These are phyloP conservation scores for Apiospora koreana DNA, from an alignment of 2,329 filamentous ascomycete genomes.

Conservation along the genomic window DNA sequence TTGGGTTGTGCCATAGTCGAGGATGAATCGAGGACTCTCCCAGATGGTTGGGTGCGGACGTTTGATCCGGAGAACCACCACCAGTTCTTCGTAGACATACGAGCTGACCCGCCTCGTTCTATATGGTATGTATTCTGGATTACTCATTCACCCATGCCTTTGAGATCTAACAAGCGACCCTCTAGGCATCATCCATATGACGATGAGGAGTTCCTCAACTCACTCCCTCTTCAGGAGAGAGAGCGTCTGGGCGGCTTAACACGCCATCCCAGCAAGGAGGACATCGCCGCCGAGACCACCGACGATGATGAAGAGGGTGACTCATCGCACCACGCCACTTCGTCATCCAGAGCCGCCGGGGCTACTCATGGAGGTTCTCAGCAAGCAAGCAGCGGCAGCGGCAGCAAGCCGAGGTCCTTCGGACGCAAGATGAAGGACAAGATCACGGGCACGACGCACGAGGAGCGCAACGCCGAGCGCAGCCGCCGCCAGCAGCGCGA, in stretches of 20 bases:
- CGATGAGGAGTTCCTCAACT: conserved; percentile 53
- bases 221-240: conserved; percentile 49
- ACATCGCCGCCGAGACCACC: conserved; percentile 46
- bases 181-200: conserved; percentile 58
- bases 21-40: conserved; percentile 56
- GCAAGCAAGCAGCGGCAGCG: conserved; percentile 20
- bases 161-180: not conserved
- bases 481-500: conserved; percentile 49
- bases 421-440: conserved; percentile 62
- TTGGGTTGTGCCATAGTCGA: conserved; percentile 41
- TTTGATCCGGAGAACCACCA: conserved; percentile 55
- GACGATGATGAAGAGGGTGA: conserved; percentile 46
- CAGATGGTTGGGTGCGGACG: conserved; percentile 56
- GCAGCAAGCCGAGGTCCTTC: conserved; percentile 40
- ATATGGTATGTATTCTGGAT: conserved; percentile 43
- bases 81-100: conserved; percentile 66
- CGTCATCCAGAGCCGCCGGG: too few species aligned
- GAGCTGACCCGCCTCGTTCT: conserved; percentile 51
- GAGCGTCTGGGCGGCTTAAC: conserved; percentile 43
- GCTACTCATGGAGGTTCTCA: too few species aligned
- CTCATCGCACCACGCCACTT: conserved; percentile 29
- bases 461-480: conserved; percentile 50
- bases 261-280: conserved; percentile 34
- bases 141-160: not conserved
- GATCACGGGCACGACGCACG: conserved; percentile 57